Conservation (phyloP, 2,329 filamentous ascomycete genomes). For the Penicillium concentricum region DNA sequence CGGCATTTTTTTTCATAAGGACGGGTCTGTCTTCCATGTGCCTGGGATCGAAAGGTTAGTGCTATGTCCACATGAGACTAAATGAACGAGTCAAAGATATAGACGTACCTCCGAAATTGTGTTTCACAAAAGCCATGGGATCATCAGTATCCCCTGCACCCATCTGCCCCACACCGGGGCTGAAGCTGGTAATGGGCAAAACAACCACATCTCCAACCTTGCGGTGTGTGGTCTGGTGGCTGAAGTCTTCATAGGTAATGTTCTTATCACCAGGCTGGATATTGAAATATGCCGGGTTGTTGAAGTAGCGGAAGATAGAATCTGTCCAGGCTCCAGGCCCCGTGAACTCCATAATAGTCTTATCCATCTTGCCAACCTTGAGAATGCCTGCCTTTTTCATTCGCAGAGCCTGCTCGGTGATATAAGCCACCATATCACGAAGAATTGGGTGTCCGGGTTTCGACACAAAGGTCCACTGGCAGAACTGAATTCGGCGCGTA, state of each 20-base stretch:
- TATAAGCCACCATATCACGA: slow-evolving; percentile 79
- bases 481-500: slow-evolving; percentile 93
- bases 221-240: slow-evolving; percentile 76
- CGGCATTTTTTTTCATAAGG: slow-evolving; percentile 21
- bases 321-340: slow-evolving; percentile 96
- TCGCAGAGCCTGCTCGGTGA: slow-evolving; percentile 77
- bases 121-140: slow-evolving; percentile 96
- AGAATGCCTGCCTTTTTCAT: slow-evolving; percentile 69
- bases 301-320: slow-evolving; percentile 87
- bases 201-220: slow-evolving; percentile 92
- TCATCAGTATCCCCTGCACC: slow-evolving; percentile 83
- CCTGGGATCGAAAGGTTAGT: slow-evolving; percentile 25
- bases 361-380: slow-evolving; percentile 59
- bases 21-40: slow-evolving; percentile 40
- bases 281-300: slow-evolving; percentile 84
- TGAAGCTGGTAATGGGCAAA: slow-evolving; percentile 95
- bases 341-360: slow-evolving; percentile 87
- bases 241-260: slow-evolving; percentile 86
- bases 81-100: neutral
- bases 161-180: slow-evolving; percentile 91
- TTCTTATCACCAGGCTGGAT: slow-evolving; percentile 64
- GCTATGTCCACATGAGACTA: neutral
- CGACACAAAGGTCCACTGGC: slow-evolving; percentile 97
- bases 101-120: slow-evolving; percentile 81
- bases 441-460: slow-evolving; percentile 93